These are phyloP conservation scores for Acanthamoeba castellanii DNA, from an alignment of 208 protist genomes.

Conservation along the genomic window DNA sequence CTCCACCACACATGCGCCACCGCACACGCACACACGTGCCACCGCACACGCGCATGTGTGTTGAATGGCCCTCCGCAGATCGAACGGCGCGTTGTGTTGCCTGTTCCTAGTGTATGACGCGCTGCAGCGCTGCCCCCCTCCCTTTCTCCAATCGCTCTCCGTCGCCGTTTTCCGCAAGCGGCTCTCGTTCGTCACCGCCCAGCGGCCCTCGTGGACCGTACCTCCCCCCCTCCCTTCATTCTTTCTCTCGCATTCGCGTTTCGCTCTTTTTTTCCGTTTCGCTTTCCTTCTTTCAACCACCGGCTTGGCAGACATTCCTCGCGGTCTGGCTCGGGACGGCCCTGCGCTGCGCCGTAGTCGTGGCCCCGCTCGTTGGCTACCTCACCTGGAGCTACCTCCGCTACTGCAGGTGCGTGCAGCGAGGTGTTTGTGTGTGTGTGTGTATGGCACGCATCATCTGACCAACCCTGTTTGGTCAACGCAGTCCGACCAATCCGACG, in stretches of 20 bases:
- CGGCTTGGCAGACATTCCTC: background rate
- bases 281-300: no score
- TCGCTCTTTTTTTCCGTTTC: no score
- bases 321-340: background rate
- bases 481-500: background rate
- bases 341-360: slow-evolving; percentile 59
- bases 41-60: background rate
- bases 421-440: background rate
- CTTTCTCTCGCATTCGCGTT: background rate
- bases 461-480: no score
- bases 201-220: slow-evolving; percentile 10
- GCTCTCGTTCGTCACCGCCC: background rate
- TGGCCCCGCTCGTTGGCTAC: slow-evolving; percentile 74
- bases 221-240: no score
- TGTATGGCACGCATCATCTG: no score
- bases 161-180: background rate
- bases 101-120: background rate
- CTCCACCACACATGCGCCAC: background rate
- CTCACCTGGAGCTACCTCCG: slow-evolving; percentile 77
- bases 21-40: no score
- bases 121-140: background rate
- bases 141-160: background rate
- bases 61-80: background rate
- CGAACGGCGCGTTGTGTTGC: slow-evolving; percentile 16
- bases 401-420: slow-evolving; percentile 43